phyloP scores from a whole-genome alignment of 176 grass and related monocot genomes.

The Cenchrus fungigraminus region DNA sequence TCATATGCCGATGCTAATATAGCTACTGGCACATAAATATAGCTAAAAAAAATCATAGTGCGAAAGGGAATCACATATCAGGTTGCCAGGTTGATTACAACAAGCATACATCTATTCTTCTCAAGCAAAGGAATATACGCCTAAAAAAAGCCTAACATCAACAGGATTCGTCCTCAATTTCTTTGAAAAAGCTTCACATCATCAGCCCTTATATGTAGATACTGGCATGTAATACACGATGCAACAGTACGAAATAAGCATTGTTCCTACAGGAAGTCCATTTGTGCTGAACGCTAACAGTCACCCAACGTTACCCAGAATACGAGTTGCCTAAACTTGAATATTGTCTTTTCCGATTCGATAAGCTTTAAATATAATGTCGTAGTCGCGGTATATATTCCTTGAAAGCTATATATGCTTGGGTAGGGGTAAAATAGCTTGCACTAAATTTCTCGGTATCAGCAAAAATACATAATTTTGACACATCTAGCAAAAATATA shows the following conservation, averaged over 20 bases:
- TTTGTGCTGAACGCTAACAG: background rate
- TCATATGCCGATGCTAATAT: constrained; percentile 24
- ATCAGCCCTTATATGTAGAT: background rate
- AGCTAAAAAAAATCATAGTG: background rate
- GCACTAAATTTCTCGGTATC: too few species aligned
- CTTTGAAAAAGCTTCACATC: background rate
- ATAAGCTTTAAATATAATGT: background rate
- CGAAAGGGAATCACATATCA: background rate
- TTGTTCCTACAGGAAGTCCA: background rate
- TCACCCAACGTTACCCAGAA: background rate
- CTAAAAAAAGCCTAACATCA: background rate
- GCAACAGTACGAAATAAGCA: background rate
- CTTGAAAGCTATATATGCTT: background rate
- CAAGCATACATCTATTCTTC: background rate
- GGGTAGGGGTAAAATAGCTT: too few species aligned
- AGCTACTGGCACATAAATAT: background rate
- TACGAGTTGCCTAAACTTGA: constrained; percentile 1
- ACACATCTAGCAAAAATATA: too few species aligned
- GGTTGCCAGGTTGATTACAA: background rate
- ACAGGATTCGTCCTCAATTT: background rate
- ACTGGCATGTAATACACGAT: background rate
- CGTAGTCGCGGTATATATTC: background rate
- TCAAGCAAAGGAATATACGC: background rate
- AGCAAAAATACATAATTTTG: too few species aligned
- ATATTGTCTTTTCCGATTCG: background rate